These are phyloP conservation scores for Stellera chamaejasme DNA, from an alignment of 345 rosid species.

Conservation along the genomic window DNA sequence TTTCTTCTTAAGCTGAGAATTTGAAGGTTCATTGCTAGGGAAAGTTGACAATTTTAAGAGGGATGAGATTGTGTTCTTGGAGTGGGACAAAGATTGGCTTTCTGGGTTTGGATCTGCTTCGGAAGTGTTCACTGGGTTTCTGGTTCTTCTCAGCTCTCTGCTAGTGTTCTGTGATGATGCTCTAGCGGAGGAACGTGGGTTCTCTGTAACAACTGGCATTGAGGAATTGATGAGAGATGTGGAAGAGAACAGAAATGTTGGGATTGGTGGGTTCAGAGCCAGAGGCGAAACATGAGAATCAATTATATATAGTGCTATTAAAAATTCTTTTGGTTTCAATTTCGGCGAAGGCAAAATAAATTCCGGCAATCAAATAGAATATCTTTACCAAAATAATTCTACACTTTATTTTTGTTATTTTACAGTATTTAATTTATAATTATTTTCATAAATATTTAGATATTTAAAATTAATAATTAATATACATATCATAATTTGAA, in stretches of 20 bases:
- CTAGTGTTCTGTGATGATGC: slow-evolving; percentile 21
- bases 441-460: too few relatives aligned
- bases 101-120: slow-evolving; percentile 31
- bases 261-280: neutral
- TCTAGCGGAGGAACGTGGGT: slow-evolving; percentile 15
- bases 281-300: neutral
- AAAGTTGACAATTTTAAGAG: slow-evolving; percentile 15
- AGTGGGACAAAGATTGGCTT: slow-evolving; percentile 4
- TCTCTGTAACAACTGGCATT: slow-evolving; percentile 48
- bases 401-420: too few relatives aligned
- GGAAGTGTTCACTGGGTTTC: slow-evolving; percentile 24
- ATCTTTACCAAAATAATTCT: too few relatives aligned
- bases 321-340: too few relatives aligned
- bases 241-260: slow-evolving; percentile 1
- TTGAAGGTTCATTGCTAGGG: neutral
- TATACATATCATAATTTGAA: too few relatives aligned
- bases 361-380: too few relatives aligned
- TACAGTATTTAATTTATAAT: too few relatives aligned
- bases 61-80: slow-evolving; percentile 42
- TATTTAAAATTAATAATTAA: too few relatives aligned
- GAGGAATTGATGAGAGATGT: slow-evolving; percentile 10
- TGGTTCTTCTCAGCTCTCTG: slow-evolving; percentile 43
- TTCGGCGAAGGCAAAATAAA: too few relatives aligned
- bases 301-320: too few relatives aligned
- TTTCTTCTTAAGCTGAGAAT: slow-evolving; percentile 35